Evolutionary conservation across 2,329 filamentous ascomycete genomes (phyloP), one percentile per base, ranked within the genome.

Genomic region (Colletotrichum euphorbiae): DNA sequence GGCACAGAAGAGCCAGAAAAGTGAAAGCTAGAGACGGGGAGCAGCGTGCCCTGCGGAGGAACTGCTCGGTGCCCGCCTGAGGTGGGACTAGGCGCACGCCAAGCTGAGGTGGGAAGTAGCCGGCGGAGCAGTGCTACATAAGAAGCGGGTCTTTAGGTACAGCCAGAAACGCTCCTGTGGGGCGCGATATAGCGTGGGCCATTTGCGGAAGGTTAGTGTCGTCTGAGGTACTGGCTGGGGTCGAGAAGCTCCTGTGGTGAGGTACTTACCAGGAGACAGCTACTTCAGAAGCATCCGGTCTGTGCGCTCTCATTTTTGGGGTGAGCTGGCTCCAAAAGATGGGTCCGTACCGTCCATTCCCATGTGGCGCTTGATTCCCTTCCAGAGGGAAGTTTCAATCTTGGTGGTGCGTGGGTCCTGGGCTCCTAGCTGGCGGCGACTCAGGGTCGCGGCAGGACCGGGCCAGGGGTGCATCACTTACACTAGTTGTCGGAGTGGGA

Each of bases 361-460:
- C 66, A 66, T 69, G 62, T 69, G 66, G 61, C 65, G 60, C 61
- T 58, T 54, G 60, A 56, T 67, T 62, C 33, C 57, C 57, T 57
- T 19, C 38, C 45, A 67, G 59, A 45, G 52, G 24, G 12, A 55
- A 55, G 66, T 69, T 66, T 65, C 66, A 58, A 58, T 58, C 52
- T 65, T 31, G 36, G 46, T 42, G 51, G 38, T 64, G 28, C 4
- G 43, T 57, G 60, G 64, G 58, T 28, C 36, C 46, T 17, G 15
- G 36, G 38, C 17, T 36, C 42, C 3, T 28, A 36, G 42, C 55
- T 57, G 33, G 51, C 51, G 36, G 43, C 64, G 59, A 67, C 64
- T 67, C 50, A 63, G 54, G 59, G 59, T 63, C 57, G 55, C 40
- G 42, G 42, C n/a, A 46, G 42, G 55, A 58, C 54, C 40, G 38